phyloP scores from a whole-genome alignment of 495 filamentous ascomycete genomes.

The Hypoxylon fuscum region DNA sequence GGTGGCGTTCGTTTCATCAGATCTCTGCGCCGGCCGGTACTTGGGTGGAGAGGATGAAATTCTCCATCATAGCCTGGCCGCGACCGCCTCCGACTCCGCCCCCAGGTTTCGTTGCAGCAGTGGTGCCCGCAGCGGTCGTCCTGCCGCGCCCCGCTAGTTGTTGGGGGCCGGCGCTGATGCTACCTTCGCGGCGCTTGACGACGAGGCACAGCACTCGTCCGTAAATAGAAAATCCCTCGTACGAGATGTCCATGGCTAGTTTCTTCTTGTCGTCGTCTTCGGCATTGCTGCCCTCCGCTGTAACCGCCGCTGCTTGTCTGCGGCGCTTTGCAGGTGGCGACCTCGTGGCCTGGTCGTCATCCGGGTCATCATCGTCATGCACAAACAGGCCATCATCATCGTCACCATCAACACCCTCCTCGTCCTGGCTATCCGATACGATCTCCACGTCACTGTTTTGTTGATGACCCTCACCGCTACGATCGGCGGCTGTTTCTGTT shows the following conservation, averaged over 20 bases:
- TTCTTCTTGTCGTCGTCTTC: constrained; percentile 87
- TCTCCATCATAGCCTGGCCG: constrained; percentile 88
- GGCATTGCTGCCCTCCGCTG: constrained; percentile 44
- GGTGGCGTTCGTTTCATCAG: constrained; percentile 21
- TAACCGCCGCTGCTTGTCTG: constrained; percentile 47
- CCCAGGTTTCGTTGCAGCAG: constrained; percentile 42
- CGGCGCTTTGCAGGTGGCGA: constrained; percentile 59
- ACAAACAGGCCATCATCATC: constrained; percentile 52
- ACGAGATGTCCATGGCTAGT: constrained; percentile 79
- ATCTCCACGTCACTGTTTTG: constrained; percentile 28
- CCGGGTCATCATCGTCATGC: constrained; percentile 28
- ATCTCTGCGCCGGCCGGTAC: constrained; percentile 54
- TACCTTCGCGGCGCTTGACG: constrained; percentile 68
- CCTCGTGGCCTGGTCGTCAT: constrained; percentile 37
- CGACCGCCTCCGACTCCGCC: constrained; percentile 31
- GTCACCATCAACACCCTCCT: constrained; percentile 37
- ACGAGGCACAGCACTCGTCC: constrained; percentile 90
- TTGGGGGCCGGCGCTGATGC: constrained; percentile 37
- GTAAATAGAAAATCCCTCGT: constrained; percentile 95
- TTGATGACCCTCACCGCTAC: constrained; percentile 23
- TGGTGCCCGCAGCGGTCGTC: constrained; percentile 36
- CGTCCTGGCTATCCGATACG: constrained; percentile 37
- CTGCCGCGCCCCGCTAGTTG: constrained; percentile 37
- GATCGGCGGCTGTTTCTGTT: constrained; percentile 39
- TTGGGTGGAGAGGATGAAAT: constrained; percentile 85